Evolutionary conservation across 202 grass and related monocot species (phyloP).

Genomic region (Brachypodium distachyon): DNA sequence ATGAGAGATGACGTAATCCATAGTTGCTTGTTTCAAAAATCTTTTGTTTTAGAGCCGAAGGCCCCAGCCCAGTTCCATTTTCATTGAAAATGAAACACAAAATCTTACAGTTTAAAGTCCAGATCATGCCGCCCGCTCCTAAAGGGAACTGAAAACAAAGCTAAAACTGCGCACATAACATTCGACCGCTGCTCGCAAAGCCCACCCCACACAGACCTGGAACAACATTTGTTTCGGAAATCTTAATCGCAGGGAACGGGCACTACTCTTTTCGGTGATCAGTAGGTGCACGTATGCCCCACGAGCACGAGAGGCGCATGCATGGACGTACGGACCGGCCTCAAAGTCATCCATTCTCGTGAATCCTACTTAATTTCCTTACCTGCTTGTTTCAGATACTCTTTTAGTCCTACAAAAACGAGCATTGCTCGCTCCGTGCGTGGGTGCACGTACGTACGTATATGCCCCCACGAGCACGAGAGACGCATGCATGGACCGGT

Average conservation of each 20-base stretch:
- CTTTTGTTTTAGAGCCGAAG: too few relatives aligned
- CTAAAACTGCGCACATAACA: too few relatives aligned
- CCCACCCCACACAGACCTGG: too few relatives aligned
- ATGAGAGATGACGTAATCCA: too few relatives aligned
- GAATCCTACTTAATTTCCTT: too few relatives aligned
- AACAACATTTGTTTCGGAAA: neutral
- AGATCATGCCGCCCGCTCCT: too few relatives aligned
- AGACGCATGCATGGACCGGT: neutral
- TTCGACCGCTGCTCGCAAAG: too few relatives aligned
- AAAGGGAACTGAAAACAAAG: too few relatives aligned
- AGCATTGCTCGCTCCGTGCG: neutral
- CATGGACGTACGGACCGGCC: neutral
- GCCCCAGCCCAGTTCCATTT: too few relatives aligned
- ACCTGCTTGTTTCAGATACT: neutral
- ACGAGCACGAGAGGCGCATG: slow-evolving; percentile 27
- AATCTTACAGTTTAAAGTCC: too few relatives aligned
- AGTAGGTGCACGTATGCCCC: slow-evolving; percentile 4
- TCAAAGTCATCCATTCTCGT: slow-evolving; percentile 16
- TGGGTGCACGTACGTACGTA: neutral
- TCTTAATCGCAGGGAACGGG: neutral
- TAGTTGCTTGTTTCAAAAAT: too few relatives aligned
- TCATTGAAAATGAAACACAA: too few relatives aligned
- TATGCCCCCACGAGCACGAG: slow-evolving; percentile 22
- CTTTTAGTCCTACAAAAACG: neutral
- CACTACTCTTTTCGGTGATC: neutral